Evolutionary conservation across 2,329 filamentous ascomycete genomes (phyloP), one percentile per base, ranked within the genome.

Genomic region (Ramularia endophylla): DNA sequence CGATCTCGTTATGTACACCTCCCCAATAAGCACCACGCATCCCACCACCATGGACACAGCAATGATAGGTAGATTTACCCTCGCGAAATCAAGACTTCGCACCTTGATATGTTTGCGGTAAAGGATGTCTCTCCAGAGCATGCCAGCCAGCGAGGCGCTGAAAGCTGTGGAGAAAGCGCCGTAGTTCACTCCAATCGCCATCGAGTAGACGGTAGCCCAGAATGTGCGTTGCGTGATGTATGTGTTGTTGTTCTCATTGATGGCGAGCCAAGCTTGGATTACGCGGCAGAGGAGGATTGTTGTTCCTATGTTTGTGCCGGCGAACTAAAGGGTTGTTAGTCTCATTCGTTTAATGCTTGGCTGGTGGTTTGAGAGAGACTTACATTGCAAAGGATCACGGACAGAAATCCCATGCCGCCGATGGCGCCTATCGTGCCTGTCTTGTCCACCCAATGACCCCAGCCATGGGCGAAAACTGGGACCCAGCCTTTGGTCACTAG

Each of bases 401-500:
- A 82, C 0, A 87, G 62, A 40, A 87, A 85, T 0, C 74, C 83
- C 83, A 87, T 87, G 5, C 83, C 82, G 1, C 80, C 81, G 25
- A 87, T 73, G 1, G 74, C 75, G 1, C 83, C 83, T 0, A 86
- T 65, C 0, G 79, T 82, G 0, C 83, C 83, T 0, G 83, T 87
- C 56, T 74, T 81, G 8, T 70, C 64, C 0, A 85, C 81, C 82
- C 82, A 86, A 37, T 82, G 77, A 43, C 84, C 75, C 83, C 83
- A 87, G 1, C 82, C 83, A 37, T 83, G 70, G 0, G 82, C 83
- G 51, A 87, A 87, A 0, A 86, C 80, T 0, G 75, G 73, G 0
- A 87, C 78, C 83, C 83, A 87, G 8, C 83, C 83, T 48, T 83
- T 86, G 0, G 79, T 85, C 0, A 84, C 82, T 1, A 87, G 63